Conservation (phyloP, 176 grass and related monocot species). For the Lolium multiflorum region DNA sequence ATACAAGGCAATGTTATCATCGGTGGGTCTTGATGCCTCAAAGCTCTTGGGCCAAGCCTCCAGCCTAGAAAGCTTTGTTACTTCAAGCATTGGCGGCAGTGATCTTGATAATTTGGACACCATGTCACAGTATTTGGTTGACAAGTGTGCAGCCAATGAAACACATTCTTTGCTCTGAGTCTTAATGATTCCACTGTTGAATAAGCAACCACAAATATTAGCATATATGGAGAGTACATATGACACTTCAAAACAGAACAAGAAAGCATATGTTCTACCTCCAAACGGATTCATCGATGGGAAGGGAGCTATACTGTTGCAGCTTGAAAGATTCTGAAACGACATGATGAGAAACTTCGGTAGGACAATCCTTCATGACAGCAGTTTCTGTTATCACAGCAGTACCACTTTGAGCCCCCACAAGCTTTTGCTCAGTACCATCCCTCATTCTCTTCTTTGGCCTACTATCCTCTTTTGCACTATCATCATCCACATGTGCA, state of each 20-base stretch:
- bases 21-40: slow-evolving; percentile 48
- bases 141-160: slow-evolving; percentile 58
- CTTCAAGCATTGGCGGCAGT: slow-evolving; percentile 26
- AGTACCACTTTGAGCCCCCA: neutral
- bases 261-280: slow-evolving; percentile 20
- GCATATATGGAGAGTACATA: neutral
- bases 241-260: neutral
- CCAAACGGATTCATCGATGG: slow-evolving; percentile 42
- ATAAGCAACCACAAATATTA: slow-evolving; percentile 27
- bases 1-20: slow-evolving; percentile 61
- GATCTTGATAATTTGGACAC: slow-evolving; percentile 41
- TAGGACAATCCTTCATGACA: neutral
- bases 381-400: neutral
- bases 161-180: slow-evolving; percentile 41
- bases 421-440: neutral
- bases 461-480: neutral
- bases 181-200: slow-evolving; percentile 53
- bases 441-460: neutral
- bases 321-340: neutral
- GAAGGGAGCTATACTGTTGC: slow-evolving; percentile 15
- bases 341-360: neutral
- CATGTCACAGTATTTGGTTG: slow-evolving; percentile 59
- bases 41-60: slow-evolving; percentile 68
- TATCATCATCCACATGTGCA: neutral
- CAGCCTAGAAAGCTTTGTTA: slow-evolving; percentile 49